These are phyloP conservation scores for Colletotrichum liaoningense DNA, from an alignment of 2,329 filamentous ascomycete species.

Conservation along the genomic window DNA sequence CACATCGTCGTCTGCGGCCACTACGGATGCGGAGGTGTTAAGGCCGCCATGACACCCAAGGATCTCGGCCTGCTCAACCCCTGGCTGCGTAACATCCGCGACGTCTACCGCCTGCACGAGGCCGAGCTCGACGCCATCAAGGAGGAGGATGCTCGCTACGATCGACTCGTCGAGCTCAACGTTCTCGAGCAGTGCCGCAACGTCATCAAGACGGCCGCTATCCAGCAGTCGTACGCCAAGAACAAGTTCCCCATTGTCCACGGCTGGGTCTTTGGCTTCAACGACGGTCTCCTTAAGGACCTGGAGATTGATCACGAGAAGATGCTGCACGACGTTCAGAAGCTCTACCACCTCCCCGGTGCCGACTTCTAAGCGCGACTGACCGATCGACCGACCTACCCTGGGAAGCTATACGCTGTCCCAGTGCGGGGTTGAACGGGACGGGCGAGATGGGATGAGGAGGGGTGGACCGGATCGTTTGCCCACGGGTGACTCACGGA, in stretches of 20 bases:
- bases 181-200: conserved; percentile 82
- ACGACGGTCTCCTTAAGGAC: conserved; percentile 74
- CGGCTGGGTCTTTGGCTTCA: conserved; percentile 79
- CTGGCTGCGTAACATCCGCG: conserved; percentile 80
- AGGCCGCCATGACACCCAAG: conserved; percentile 78
- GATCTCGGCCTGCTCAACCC: conserved; percentile 79
- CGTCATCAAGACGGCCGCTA: conserved; percentile 81
- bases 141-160: conserved; percentile 69
- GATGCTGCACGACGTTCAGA: conserved; percentile 70
- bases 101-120: conserved; percentile 79
- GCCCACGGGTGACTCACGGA: conserved; percentile 19
- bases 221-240: conserved; percentile 77
- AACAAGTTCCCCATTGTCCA: conserved; percentile 77
- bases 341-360: conserved; percentile 70
- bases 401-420: neutral
- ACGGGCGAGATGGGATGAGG: neutral
- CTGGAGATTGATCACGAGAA: conserved; percentile 71
- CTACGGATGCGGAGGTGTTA: conserved; percentile 82
- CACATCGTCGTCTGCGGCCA: conserved; percentile 85
- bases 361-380: conserved; percentile 3
- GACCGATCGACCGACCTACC: neutral
- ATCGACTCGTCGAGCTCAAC: conserved; percentile 85
- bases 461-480: neutral
- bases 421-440: neutral
- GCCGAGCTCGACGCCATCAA: conserved; percentile 73